Evolutionary conservation across 2,329 filamentous ascomycete species (phyloP).

Genomic region (Acarospora socialis): DNA sequence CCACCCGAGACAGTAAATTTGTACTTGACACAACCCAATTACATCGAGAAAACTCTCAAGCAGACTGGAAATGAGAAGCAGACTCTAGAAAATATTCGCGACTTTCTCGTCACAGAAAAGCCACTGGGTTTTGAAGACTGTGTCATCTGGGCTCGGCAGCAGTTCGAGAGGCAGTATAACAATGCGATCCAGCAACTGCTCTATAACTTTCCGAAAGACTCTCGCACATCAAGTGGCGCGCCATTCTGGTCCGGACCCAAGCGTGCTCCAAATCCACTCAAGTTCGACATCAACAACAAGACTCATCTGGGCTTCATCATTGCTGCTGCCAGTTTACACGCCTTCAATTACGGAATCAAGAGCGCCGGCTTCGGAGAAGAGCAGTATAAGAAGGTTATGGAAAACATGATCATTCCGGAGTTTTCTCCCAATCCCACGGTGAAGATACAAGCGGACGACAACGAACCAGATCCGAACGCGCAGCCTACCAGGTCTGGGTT

Average conservation of each 20-base stretch:
- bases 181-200: conserved; percentile 91
- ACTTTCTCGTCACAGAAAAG: conserved; percentile 83
- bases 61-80: conserved; percentile 92
- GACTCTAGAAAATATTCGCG: conserved; percentile 76
- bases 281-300: conserved; percentile 70
- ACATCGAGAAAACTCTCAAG: conserved; percentile 73
- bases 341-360: conserved; percentile 96
- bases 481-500: conserved; percentile 36
- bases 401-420: conserved; percentile 90
- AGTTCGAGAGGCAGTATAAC: conserved; percentile 95
- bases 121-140: conserved; percentile 90
- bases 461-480: conserved; percentile 83
- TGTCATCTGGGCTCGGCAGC: conserved; percentile 81
- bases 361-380: conserved; percentile 55
- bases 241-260: conserved; percentile 98
- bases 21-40: conserved; percentile 83
- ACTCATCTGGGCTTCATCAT: conserved; percentile 83
- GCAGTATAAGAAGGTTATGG: conserved; percentile 59
- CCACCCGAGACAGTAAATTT: conserved; percentile 88
- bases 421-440: conserved; percentile 81
- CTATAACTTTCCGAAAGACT: conserved; percentile 95
- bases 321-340: conserved; percentile 80
- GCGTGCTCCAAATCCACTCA: conserved; percentile 81
- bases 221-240: conserved; percentile 71
- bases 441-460: conserved; percentile 94